Evolutionary conservation across 805 yeast genomes (phyloP).

Genomic region (Priceomyces castillae): DNA sequence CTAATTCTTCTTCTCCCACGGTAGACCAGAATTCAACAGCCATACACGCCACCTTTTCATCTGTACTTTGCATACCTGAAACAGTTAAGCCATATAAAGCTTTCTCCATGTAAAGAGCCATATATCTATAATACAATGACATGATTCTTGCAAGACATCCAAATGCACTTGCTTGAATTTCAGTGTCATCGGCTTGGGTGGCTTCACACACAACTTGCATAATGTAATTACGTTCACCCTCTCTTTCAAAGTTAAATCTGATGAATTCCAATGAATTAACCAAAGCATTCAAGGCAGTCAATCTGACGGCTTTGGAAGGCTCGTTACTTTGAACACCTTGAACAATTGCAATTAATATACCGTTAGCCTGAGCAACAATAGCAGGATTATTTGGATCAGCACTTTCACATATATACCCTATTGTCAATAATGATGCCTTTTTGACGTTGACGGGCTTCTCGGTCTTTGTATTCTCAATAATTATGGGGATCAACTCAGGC

Average conservation of each 20-base stretch:
- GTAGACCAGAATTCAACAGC: constrained; percentile 99
- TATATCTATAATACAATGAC: constrained; percentile 81
- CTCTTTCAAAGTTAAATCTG: constrained; percentile 81
- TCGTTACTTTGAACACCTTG: constrained; percentile 92
- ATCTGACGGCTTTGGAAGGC: constrained; percentile 68
- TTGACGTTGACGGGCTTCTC: constrained; percentile 78
- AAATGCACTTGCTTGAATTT: constrained; percentile 89
- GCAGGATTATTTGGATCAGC: constrained; percentile 81
- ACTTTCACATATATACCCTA: constrained; percentile 94
- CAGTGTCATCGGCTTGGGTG: constrained; percentile 81
- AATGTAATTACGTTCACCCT: constrained; percentile 92
- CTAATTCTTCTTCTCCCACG: constrained; percentile 97
- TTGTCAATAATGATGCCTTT: constrained; percentile 80
- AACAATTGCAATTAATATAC: constrained; percentile 90
- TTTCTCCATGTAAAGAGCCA: constrained; percentile 96
- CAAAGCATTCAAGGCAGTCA: constrained; percentile 89
- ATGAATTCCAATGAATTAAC: constrained; percentile 90
- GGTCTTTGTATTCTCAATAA: constrained; percentile 82
- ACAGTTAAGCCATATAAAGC: constrained; percentile 90
- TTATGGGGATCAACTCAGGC: constrained; percentile 79
- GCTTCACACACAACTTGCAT: constrained; percentile 99
- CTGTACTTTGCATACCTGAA: constrained; percentile 80
- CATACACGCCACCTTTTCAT: constrained; percentile 92
- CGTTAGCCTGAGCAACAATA: constrained; percentile 81
- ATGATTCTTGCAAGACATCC: constrained; percentile 93